Percentiles rank a stretch among this genome's conserved stretches.
phyloP scores from a whole-genome alignment of 495 filamentous ascomycete species.

The Halenospora varia region DNA sequence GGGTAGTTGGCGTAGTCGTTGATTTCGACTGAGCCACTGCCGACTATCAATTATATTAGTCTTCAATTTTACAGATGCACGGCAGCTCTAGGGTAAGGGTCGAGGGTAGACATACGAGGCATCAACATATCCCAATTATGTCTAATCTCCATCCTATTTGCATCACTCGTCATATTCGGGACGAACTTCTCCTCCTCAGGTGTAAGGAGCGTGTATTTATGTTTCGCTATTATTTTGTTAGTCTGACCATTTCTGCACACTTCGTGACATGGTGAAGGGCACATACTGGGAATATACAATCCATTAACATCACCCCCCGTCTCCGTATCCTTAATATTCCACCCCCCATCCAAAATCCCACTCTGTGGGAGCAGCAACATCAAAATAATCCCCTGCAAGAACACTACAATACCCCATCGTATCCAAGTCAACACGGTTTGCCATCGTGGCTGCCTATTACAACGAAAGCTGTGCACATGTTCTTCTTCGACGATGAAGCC shows the following conservation, averaged over 20 bases:
- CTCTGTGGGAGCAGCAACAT: conserved; percentile 13
- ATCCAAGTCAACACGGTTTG: conserved; percentile 12
- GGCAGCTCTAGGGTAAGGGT: not conserved
- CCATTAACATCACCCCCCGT: conserved; percentile 30
- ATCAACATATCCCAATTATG: conserved; percentile 30
- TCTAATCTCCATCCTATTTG: conserved; percentile 24
- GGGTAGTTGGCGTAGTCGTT: conserved; percentile 27
- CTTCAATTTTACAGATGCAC: too few relatives aligned
- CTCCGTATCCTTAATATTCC: conserved; percentile 15
- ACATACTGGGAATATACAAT: conserved; percentile 26
- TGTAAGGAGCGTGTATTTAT: conserved; percentile 25
- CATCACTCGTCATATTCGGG: conserved; percentile 27
- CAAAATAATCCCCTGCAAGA: conserved; percentile 18
- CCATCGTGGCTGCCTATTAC: not conserved
- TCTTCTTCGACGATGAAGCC: too few relatives aligned
- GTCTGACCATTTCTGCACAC: too few relatives aligned
- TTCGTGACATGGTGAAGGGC: too few relatives aligned
- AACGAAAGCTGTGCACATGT: not conserved
- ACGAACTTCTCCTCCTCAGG: conserved; percentile 25
- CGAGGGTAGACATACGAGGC: conserved; percentile 18
- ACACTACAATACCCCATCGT: conserved; percentile 16
- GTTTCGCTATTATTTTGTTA: conserved; percentile 23
- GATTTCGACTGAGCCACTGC: conserved; percentile 26
- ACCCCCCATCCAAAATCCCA: conserved; percentile 3
- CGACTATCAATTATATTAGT: conserved; percentile 13